Evolutionary conservation across 768 basidiomycete genomes (phyloP), one percentile per base, ranked within the genome.

Genomic region (Cystofilobasidium ferigula): DNA sequence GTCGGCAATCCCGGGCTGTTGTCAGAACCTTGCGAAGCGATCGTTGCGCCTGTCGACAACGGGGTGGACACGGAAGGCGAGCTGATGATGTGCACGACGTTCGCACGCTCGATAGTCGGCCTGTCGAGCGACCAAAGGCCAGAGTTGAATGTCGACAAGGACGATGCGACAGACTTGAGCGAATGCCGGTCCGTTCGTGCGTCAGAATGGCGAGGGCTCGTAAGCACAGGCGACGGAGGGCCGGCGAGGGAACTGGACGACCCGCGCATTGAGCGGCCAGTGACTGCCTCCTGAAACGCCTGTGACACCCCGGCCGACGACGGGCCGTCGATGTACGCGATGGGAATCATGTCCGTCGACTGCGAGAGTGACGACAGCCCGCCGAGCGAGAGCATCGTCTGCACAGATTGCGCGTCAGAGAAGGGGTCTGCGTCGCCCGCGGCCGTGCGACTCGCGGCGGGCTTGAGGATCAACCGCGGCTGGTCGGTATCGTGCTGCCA

Each of bases 301-400:
- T 30, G 48, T 9, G 48, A 51, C 24, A 24, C 24, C n/a, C 24
- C 12, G n/a, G 9, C 26, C 24, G 57, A 13, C 28, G 61, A 43
- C 22, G 61, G 43, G 10, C 32, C 22, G 22, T 51, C 51, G 1
- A 62, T 60, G 62, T 63, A 68, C 22, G 62, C 62, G 38, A 68
- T 68, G 0, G 67, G 67, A 24, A 68, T 68, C 26, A 68, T 57
- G 48, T 68, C 63, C 18, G 67, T 68, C 1, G 67, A 48, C n/a
- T 63, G 61, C 22, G 67, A 63, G 34, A 62, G 57, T 26, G 48
- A 58, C 18, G 67, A 68, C 43, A 58, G 45, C 1, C 54, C 61
- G 32, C 54, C 64, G 51, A 14, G 28, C n/a, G 67, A 59, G 3
- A 12, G 51, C 3, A 14, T 18, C 6, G 53, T 51, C 16, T 24